Conservation (phyloP, 2,329 filamentous ascomycete genomes). For the Aureobasidium sp. region DNA sequence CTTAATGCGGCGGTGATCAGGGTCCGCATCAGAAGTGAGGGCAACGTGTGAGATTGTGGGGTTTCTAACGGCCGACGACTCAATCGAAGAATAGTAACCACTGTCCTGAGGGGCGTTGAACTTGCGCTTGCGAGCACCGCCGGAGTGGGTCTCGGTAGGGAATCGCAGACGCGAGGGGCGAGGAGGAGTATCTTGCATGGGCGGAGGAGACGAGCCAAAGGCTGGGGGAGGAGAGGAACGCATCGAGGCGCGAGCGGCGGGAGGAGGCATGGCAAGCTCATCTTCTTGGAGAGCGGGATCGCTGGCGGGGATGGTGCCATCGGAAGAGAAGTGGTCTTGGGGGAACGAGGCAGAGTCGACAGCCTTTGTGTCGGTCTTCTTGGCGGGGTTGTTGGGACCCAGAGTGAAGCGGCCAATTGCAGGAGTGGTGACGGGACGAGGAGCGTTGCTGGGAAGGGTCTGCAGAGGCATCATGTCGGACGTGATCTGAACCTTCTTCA, state of each 20-base stretch:
- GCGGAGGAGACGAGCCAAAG: slow-evolving; percentile 90
- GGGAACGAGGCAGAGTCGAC: slow-evolving; percentile 46
- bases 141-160: slow-evolving; percentile 56
- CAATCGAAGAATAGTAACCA: slow-evolving; percentile 92
- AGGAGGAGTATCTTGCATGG: slow-evolving; percentile 75
- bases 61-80: slow-evolving; percentile 78
- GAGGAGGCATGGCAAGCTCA: slow-evolving; percentile 36
- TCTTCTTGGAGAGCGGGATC: slow-evolving; percentile 45
- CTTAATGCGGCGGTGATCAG: slow-evolving; percentile 58
- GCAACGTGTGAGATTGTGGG: slow-evolving; percentile 48
- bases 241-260: slow-evolving; percentile 38
- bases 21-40: slow-evolving; percentile 63
- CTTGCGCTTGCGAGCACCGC: slow-evolving; percentile 64
- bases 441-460: slow-evolving; percentile 19
- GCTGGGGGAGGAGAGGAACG: slow-evolving; percentile 63
- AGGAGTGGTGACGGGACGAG: slow-evolving; percentile 34
- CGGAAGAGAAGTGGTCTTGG: slow-evolving; percentile 45
- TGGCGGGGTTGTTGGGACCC: slow-evolving; percentile 24
- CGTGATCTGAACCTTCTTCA: slow-evolving; percentile 53
- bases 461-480: slow-evolving; percentile 28
- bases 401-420: slow-evolving; percentile 32
- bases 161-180: slow-evolving; percentile 50
- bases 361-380: slow-evolving; percentile 34
- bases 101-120: slow-evolving; percentile 81
- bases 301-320: slow-evolving; percentile 46